Percentiles rank a stretch among this genome's conserved stretches.
Conservation (phyloP, 2,329 filamentous ascomycete genomes). For the Penicillium crustosum region DNA sequence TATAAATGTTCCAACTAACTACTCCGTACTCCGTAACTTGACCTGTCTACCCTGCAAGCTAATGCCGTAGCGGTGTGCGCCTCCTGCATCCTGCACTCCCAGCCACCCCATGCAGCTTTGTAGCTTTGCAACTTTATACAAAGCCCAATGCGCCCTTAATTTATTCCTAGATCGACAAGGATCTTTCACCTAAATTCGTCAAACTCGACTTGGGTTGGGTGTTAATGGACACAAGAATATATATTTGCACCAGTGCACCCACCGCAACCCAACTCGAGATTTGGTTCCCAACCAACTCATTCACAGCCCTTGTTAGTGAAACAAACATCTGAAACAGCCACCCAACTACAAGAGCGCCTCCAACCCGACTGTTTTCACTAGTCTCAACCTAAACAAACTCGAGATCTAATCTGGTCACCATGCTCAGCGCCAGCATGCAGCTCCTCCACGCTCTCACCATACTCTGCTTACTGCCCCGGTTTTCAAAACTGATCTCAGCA, state of each 20-base stretch:
- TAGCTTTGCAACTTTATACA: neutral
- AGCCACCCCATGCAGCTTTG: neutral
- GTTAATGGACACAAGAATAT: neutral
- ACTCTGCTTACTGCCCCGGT: neutral
- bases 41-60: neutral
- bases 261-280: neutral
- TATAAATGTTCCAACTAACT: neutral
- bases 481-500: neutral
- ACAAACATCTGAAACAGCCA: neutral
- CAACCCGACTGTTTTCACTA: neutral
- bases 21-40: neutral
- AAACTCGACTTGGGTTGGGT: neutral
- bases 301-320: neutral
- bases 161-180: neutral
- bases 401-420: neutral
- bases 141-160: neutral
- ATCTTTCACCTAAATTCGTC: neutral
- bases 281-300: neutral
- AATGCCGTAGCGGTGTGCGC: constrained; percentile 1
- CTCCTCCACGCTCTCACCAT: neutral
- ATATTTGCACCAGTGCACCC: neutral
- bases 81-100: neutral
- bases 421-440: neutral
- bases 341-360: neutral
- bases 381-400: neutral